These are phyloP conservation scores for Chrysanthemum makinoi DNA, from an alignment of 129 eudicot species.

Conservation along the genomic window DNA sequence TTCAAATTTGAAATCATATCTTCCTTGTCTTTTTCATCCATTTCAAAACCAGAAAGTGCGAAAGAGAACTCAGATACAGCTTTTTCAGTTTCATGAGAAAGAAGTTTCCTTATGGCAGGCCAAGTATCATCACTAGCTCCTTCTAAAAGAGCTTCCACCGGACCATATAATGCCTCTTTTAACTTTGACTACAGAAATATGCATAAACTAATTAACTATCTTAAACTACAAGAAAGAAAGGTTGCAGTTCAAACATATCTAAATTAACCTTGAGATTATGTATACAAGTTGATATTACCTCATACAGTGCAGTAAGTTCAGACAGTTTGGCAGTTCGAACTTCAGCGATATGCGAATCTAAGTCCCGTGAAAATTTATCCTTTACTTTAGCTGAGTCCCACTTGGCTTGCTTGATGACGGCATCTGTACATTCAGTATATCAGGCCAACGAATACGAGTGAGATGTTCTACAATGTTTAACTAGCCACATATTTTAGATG, in stretches of 20 bases:
- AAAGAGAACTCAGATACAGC: conserved; percentile 64
- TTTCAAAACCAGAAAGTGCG: conserved; percentile 82
- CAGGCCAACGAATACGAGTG: too few relatives aligned
- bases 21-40: conserved; percentile 64
- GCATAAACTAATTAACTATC: conserved; percentile 2
- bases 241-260: neutral
- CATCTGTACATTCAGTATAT: conserved; percentile 46
- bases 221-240: neutral
- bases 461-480: too few relatives aligned
- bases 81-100: conserved; percentile 66
- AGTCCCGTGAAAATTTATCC: conserved; percentile 72
- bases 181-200: conserved; percentile 55
- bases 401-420: conserved; percentile 67
- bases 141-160: conserved; percentile 94
- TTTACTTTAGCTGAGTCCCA: conserved; percentile 80
- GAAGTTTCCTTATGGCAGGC: conserved; percentile 94
- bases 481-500: too few relatives aligned
- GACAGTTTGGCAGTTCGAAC: conserved; percentile 71
- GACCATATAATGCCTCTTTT: conserved; percentile 71
- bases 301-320: conserved; percentile 65
- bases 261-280: neutral
- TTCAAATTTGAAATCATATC: conserved; percentile 67
- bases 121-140: conserved; percentile 88
- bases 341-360: conserved; percentile 77
- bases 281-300: conserved; percentile 46